These are phyloP conservation scores for Phaeosphaeria sp. DNA, from an alignment of 2,329 filamentous ascomycete species.

Conservation along the genomic window DNA sequence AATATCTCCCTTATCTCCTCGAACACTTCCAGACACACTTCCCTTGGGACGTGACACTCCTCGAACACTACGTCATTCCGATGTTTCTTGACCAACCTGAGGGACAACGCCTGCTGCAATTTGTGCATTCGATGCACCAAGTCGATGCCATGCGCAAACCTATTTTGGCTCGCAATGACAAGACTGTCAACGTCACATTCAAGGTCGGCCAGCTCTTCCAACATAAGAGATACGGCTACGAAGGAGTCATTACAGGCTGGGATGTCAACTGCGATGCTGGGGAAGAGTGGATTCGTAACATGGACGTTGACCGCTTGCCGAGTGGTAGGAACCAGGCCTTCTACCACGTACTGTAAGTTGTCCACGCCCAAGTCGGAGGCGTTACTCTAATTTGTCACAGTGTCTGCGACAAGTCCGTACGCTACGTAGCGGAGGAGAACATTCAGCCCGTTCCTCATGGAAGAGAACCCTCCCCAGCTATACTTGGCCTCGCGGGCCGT, in stretches of 20 bases:
- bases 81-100: conserved; percentile 62
- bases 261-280: conserved; percentile 65
- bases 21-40: conserved; percentile 70
- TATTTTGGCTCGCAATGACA: conserved; percentile 14
- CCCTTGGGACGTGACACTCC: conserved; percentile 74
- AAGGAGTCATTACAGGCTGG: conserved; percentile 90
- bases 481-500: conserved; percentile 77
- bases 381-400: conserved; percentile 48
- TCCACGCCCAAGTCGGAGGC: conserved; percentile 3
- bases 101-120: conserved; percentile 61
- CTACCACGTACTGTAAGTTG: conserved; percentile 84
- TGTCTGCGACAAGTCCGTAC: conserved; percentile 70
- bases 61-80: conserved; percentile 72
- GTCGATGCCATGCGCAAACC: conserved; percentile 63
- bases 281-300: conserved; percentile 69
- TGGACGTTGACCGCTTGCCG: conserved; percentile 66
- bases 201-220: conserved; percentile 81
- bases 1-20: conserved; percentile 69
- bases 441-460: conserved; percentile 59
- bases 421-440: conserved; percentile 83
- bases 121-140: conserved; percentile 62
- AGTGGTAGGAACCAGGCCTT: conserved; percentile 72
- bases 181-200: conserved; percentile 30
- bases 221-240: conserved; percentile 80
- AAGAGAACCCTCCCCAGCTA: conserved; percentile 58